Base-by-base conservation (phyloP, 208 protist genomes). In the Acanthamoeba sp. region DNA sequence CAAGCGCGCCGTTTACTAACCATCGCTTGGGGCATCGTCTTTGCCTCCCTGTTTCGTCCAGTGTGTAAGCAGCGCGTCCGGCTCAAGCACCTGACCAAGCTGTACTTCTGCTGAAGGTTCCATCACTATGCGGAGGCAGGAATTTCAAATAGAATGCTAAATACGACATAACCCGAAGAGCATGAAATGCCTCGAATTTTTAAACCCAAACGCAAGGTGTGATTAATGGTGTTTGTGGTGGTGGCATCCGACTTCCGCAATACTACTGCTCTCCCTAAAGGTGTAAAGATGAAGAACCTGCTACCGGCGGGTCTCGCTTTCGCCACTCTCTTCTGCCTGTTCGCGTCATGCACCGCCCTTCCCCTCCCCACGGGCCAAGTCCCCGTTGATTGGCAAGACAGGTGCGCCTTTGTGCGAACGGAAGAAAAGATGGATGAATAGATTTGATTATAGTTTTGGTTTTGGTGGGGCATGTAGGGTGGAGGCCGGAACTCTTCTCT, bases 61-160 rank as follows among this genome's bases (percentile, higher is more conserved):
- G 78, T 87, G 32, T 87, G 78, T 27, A 87, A 87, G 78, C 78
- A 87, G 78, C 78, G 78, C 78, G 78, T 87, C n/a, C 14, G 78
- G 45, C 40, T 87, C 45, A 87, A 87, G 78, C 78, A 87, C 34
- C 78, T 87, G 45, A 22, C 45, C 78, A 87, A 87, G 78, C 78
- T 87, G n/a, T 87, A 87, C 45, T 59, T 52, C 45, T 87, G 78
- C 16, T 50, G 24, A n/a, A n/a, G n/a, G 18, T 14, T 55, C 18
- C n/a, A n/a, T n/a, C n/a, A n/a, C n/a, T n/a, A n/a, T n/a, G n/a
- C n/a, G n/a, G n/a, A n/a, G n/a, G n/a, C 12, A 59, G 1, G 4
- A 50, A 50, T 50, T 50, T 50, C 45, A 50, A 50, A 50, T 50
- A 12, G 12, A 50, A 12, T 50, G n/a, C n/a, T n/a, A n/a, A n/a